These are phyloP conservation scores for Diaporthe citri DNA, from an alignment of 2,329 filamentous ascomycete genomes.

Conservation along the genomic window DNA sequence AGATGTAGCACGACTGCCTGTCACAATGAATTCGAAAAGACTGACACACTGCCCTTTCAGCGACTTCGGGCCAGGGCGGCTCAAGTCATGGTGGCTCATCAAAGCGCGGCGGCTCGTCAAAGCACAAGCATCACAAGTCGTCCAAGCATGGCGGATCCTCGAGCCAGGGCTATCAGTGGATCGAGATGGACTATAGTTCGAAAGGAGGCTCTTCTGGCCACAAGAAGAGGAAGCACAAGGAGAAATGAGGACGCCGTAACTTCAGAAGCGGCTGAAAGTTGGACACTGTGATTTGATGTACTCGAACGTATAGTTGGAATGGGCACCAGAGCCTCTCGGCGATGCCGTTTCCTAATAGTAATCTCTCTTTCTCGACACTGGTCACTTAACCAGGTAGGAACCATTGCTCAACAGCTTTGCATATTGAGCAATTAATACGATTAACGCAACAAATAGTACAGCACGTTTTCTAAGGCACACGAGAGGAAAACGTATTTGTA, in stretches of 20 bases:
- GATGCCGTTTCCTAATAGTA: no score
- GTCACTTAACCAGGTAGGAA: no score
- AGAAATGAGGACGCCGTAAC: not conserved
- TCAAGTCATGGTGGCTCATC: slow-evolving; percentile 37
- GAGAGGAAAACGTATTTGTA: no score
- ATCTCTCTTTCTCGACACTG: no score
- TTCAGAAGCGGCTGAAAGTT: no score
- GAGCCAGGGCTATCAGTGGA: slow-evolving; percentile 33
- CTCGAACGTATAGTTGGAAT: no score
- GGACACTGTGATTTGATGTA: no score
- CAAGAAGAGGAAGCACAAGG: slow-evolving; percentile 18
- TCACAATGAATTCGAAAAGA: not conserved
- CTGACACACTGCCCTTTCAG: slow-evolving; percentile 11
- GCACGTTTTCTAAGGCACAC: no score
- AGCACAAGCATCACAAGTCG: slow-evolving; percentile 35
- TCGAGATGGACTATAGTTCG: slow-evolving; percentile 31
- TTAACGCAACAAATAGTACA: no score
- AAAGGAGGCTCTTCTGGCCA: slow-evolving; percentile 11
- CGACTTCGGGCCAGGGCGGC: not conserved
- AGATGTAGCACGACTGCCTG: not conserved
- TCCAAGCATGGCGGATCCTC: slow-evolving; percentile 29
- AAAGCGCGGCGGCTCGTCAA: slow-evolving; percentile 31
- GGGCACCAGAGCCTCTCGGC: no score
- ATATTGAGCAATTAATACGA: no score
- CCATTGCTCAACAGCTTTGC: no score